Conservation (phyloP, 768 basidiomycete species). For the Kwoniella europaea region DNA sequence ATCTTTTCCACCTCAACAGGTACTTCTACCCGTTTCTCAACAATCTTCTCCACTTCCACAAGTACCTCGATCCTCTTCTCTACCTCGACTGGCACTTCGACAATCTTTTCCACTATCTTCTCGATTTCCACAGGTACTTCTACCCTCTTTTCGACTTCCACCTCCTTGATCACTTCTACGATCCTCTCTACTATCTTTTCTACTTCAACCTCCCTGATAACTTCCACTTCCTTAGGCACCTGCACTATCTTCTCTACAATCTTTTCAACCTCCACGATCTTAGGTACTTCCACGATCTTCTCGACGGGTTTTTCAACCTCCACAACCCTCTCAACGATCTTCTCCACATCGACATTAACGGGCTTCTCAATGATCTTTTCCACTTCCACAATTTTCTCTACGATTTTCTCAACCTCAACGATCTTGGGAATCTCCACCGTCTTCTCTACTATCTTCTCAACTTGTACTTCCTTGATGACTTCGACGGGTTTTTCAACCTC, state of each 20-base stretch:
- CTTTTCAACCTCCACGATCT: conserved; percentile 44
- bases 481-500: conserved; percentile 48
- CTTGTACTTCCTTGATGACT: conserved; percentile 36
- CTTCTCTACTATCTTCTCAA: conserved; percentile 39
- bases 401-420: conserved; percentile 44
- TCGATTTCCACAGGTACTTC: conserved; percentile 45
- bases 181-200: conserved; percentile 45
- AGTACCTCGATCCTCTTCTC: conserved; percentile 53
- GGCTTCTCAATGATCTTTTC: conserved; percentile 45
- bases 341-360: conserved; percentile 43
- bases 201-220: conserved; percentile 42
- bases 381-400: conserved; percentile 41
- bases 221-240: conserved; percentile 43
- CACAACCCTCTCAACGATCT: conserved; percentile 44
- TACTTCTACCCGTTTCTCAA: conserved; percentile 44
- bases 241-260: conserved; percentile 43
- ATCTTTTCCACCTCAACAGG: conserved; percentile 46
- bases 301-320: conserved; percentile 42
- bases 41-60: conserved; percentile 41
- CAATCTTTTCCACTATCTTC: conserved; percentile 34
- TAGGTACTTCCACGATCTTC: conserved; percentile 37
- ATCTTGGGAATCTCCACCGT: conserved; percentile 47
- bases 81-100: conserved; percentile 44
- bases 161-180: conserved; percentile 44
- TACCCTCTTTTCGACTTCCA: conserved; percentile 50